Conservation (phyloP, 257 asterid genomes). For the Nicotiana benthamiana region DNA sequence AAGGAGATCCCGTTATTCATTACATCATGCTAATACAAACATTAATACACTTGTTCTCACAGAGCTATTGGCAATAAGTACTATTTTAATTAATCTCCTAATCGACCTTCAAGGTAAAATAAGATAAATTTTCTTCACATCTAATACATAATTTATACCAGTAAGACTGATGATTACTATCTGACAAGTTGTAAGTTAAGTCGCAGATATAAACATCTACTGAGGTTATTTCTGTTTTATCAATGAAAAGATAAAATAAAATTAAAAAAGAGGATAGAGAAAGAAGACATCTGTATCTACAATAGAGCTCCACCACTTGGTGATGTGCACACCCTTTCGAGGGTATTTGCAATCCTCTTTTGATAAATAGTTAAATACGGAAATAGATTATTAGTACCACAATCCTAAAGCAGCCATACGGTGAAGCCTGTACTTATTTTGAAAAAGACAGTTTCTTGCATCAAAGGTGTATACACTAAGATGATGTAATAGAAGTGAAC, state of each 20-base stretch:
- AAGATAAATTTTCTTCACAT: not conserved
- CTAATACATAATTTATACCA: not conserved
- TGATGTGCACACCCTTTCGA: not conserved
- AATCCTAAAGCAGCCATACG: not conserved
- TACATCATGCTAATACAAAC: not conserved
- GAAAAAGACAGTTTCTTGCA: not conserved
- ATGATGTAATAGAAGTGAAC: not conserved
- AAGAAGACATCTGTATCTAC: not conserved
- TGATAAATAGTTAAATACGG: not conserved
- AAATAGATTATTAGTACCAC: not conserved
- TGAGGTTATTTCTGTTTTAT: not conserved
- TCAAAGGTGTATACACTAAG: not conserved
- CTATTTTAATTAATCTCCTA: not conserved
- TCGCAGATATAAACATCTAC: slow-evolving; percentile 1
- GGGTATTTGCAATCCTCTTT: not conserved
- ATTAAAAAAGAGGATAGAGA: not conserved
- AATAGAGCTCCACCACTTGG: not conserved
- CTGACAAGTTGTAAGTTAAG: not conserved
- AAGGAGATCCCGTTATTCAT: slow-evolving; percentile 7
- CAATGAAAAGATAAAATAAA: not conserved
- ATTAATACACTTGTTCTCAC: not conserved
- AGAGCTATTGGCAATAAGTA: not conserved
- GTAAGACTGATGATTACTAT: not conserved
- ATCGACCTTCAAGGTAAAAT: not conserved
- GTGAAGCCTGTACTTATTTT: not conserved